Evolutionary conservation across 805 yeast species (phyloP), one percentile per base, ranked within the genome.

Genomic region (Cyberlindnera americana): DNA sequence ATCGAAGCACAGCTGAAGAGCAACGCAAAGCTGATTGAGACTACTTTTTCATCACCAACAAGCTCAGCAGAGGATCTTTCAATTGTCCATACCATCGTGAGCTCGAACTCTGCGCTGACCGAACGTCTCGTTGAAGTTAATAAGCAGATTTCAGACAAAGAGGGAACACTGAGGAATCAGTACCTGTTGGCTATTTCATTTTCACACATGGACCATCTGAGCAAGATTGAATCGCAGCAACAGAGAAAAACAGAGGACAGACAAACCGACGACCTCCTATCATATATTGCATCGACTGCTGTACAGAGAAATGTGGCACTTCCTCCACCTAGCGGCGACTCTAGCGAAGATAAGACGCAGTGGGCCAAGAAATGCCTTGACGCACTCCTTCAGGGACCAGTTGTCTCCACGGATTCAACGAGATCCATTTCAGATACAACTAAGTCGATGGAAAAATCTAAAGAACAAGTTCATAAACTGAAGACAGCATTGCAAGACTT

Each of bases 401-500:
- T 21, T 7, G 6, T 10, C 23, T 7, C 23, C 6, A 6, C 23
- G 10, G 23, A 6, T 21, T 7, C 23, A 10, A 21, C 23, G 23
- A 6, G 30, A 26, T 6, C 26, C 5, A 8, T 22, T 9, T n/a
- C 16, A 6, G 17, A 35, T 3, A 12, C 33, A 3, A 24, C 22
- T 3, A 30, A 35, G 1, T 17, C 32, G 7, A 7, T 23, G 4
- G 37, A 45, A 14, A 29, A 29, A 29, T 23, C 41, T 12, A 33
- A 38, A 17, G 49, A 44, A n/a, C 44, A 47, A 11, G 52, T 52
- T 7, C 27, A 50, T 17, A 37, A 44, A 16, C 63, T 75, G 50
- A 71, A 69, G 47, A 75, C 83, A 0, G 88, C 89, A 0, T 63
- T 83, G 35, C 73, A 69, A 40, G 93, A 83, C 56, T 65, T 83